A percentile compares a stretch with the other conserved stretches of the same genome.
Evolutionary conservation across 2,329 filamentous ascomycete species (phyloP).

Genomic region (Pseudogymnoascus sp.): DNA sequence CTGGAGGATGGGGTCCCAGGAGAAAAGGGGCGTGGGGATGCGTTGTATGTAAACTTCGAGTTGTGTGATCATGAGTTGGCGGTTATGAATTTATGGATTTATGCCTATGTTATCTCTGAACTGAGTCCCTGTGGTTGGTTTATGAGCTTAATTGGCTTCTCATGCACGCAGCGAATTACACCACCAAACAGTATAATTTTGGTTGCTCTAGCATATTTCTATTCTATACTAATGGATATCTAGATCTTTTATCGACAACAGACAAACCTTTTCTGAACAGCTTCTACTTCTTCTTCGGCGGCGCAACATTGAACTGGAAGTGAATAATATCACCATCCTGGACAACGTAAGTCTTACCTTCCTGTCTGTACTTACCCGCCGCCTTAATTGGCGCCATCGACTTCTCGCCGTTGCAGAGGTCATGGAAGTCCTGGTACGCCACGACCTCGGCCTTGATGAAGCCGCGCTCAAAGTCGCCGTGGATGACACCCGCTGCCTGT

Average conservation of each 20-base stretch:
- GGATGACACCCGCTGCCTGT: conserved; percentile 35
- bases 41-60: not conserved
- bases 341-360: conserved; percentile 37
- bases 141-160: not conserved
- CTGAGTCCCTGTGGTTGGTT: not conserved
- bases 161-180: not conserved
- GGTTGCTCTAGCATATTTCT: not conserved
- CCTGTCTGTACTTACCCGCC: conserved; percentile 37
- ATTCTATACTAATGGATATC: conserved; percentile 4
- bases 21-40: not conserved
- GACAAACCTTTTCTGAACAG: conserved; percentile 1
- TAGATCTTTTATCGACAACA: not conserved
- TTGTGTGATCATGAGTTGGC: conserved; percentile 1
- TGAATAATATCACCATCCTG: conserved; percentile 37
- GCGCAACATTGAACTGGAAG: conserved; percentile 31
- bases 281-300: conserved; percentile 4
- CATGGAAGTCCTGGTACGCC: conserved; percentile 37
- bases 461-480: conserved; percentile 35
- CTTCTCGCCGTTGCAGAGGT: conserved; percentile 35
- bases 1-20: not conserved
- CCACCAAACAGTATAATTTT: not conserved
- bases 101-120: not conserved
- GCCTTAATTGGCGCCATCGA: conserved; percentile 38
- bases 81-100: not conserved
- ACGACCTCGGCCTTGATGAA: conserved; percentile 40